These are phyloP conservation scores for Chenopodium quinoa DNA, from an alignment of 148 eudicot species.

Conservation along the genomic window DNA sequence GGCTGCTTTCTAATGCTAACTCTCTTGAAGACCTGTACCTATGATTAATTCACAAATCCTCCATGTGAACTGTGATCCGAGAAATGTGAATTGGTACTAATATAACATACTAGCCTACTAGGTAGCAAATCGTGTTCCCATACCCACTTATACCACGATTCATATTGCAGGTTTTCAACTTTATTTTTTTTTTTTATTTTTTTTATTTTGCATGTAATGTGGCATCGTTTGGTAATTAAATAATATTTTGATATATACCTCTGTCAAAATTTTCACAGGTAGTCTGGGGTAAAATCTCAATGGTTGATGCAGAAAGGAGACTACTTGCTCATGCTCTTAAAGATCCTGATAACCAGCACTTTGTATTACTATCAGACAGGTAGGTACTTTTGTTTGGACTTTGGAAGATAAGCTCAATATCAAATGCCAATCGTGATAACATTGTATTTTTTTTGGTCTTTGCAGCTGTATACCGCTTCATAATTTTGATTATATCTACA, in stretches of 20 bases:
- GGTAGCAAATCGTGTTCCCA: too few relatives aligned
- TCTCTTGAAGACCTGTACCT: too few relatives aligned
- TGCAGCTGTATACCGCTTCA: slow-evolving; percentile 66
- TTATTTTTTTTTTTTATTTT: too few relatives aligned
- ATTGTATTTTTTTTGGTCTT: slow-evolving; percentile 5
- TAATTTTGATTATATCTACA: slow-evolving; percentile 61
- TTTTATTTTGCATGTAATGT: not conserved
- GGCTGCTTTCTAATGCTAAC: too few relatives aligned
- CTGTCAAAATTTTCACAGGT: slow-evolving; percentile 35
- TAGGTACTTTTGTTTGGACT: slow-evolving; percentile 12
- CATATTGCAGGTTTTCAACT: not conserved
- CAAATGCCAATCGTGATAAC: slow-evolving; percentile 11
- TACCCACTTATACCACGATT: too few relatives aligned
- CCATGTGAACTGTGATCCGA: too few relatives aligned
- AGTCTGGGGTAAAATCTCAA: slow-evolving; percentile 60
- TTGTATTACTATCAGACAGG: slow-evolving; percentile 67
- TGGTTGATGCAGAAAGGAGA: slow-evolving; percentile 75
- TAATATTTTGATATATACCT: slow-evolving; percentile 9
- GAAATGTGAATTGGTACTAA: too few relatives aligned
- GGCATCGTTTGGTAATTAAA: not conserved
- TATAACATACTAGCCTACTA: too few relatives aligned
- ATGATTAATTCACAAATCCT: too few relatives aligned
- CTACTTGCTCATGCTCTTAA: slow-evolving; percentile 56
- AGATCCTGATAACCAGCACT: slow-evolving; percentile 62
- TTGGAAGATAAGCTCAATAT: not conserved